Evolutionary conservation across 164 flowering plant species (phyloP), one percentile per base, ranked within the genome.

Genomic region (Liquidambar formosana): DNA sequence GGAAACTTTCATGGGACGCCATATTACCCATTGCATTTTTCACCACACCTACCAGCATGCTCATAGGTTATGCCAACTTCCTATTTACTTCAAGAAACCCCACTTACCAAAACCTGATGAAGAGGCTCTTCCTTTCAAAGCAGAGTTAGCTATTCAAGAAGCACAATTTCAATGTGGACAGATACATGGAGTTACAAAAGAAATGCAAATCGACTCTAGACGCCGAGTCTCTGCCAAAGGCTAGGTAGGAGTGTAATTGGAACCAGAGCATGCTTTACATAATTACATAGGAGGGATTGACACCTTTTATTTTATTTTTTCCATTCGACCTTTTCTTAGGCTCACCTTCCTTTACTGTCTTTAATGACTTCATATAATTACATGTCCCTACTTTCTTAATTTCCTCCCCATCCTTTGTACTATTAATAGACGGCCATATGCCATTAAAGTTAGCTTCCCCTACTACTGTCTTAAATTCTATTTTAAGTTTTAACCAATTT

Each of bases 1-100:
- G 97, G 97, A 97, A 93, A 57, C 90, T 93, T 75, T 93, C 97
- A 3, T 93, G 98, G 98, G 98, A 93, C 70, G 94, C 91, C 1
- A 91, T 91, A 97, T 97, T 91, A 70, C 98, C 97, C 0, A 79
- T 93, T 68, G 89, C 96, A 54, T 91, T 91, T 73, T 93, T 91
- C 73, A 70, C 85, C 23, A 93, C 97, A 16, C 61, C 92, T 3
- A 68, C 88, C 22, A 88, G 97, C 38, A 62, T 91, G 13, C 79
- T 88, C 51, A 62, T 89, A 4, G 94, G 98, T 28, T 91, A 91
- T 73, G 94, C 88, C 33, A 91, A 93, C 85, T 91, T 91, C 75
- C 65, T 91, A 45, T 57, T 88, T 73, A 93, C n/a, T n/a, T n/a
- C n/a, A n/a, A n/a, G n/a, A n/a, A n/a, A n/a, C n/a, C n/a, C n/a